Conservation (phyloP, 768 basidiomycete genomes). For the Myochromella boudieri region DNA sequence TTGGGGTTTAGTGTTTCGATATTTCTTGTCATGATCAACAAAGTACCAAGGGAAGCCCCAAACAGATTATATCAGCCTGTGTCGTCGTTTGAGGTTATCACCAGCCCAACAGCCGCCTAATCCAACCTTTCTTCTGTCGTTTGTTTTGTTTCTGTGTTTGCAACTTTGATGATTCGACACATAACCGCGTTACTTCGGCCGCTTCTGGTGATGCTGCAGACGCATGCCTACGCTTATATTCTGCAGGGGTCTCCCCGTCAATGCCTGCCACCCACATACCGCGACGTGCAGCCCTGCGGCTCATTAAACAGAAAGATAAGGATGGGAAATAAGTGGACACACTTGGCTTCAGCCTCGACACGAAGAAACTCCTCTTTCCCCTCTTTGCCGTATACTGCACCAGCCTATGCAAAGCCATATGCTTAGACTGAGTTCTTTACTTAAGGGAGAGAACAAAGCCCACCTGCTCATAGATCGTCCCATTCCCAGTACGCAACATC, state of each 20-base stretch:
- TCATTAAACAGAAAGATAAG: background rate
- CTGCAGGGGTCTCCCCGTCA: slow-evolving; percentile 65
- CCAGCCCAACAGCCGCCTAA: slow-evolving; percentile 13
- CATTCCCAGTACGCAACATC: slow-evolving; percentile 83
- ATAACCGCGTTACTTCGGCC: slow-evolving; percentile 11
- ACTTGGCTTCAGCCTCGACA: slow-evolving; percentile 71
- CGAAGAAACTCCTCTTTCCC: slow-evolving; percentile 64
- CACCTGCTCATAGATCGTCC: slow-evolving; percentile 68
- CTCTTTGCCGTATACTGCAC: slow-evolving; percentile 76
- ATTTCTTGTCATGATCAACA: no score
- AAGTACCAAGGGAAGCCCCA: no score
- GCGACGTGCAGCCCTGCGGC: slow-evolving; percentile 50
- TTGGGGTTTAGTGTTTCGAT: no score
- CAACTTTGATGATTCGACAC: background rate
- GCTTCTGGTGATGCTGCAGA: slow-evolving; percentile 18
- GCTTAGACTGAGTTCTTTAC: background rate
- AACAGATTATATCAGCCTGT: no score
- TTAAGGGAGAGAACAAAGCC: background rate
- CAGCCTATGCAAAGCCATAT: slow-evolving; percentile 33
- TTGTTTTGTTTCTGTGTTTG: background rate
- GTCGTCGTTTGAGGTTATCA: background rate
- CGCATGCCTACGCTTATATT: slow-evolving; percentile 74
- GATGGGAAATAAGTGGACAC: slow-evolving; percentile 17
- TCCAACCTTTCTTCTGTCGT: slow-evolving; percentile 10
- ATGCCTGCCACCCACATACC: slow-evolving; percentile 75